Evolutionary conservation across 495 filamentous ascomycete species (phyloP).

Genomic region (Lasiosphaeria miniovina): DNA sequence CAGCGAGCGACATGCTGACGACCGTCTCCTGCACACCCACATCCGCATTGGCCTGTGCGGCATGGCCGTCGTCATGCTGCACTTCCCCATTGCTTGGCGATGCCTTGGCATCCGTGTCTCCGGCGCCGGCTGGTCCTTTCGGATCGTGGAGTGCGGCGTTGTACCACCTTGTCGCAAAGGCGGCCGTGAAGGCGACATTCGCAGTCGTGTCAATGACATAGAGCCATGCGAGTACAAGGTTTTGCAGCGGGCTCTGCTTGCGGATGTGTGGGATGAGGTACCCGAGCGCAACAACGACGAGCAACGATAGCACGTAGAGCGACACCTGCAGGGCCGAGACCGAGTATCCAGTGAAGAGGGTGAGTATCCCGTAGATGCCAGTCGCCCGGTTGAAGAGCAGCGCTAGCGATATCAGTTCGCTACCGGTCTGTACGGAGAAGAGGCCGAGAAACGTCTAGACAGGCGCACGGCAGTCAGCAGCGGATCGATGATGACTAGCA

Average conservation of each 20-base stretch:
- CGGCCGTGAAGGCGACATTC: constrained; percentile 72
- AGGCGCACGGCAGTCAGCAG: constrained; percentile 1
- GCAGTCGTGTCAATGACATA: constrained; percentile 77
- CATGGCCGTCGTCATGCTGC: constrained; percentile 5
- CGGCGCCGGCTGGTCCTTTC: constrained; percentile 14
- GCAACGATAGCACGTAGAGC: constrained; percentile 81
- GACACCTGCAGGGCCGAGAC: constrained; percentile 66
- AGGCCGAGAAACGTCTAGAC: constrained; percentile 72
- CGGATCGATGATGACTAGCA: neutral
- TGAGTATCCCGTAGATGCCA: constrained; percentile 83
- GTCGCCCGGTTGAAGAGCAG: constrained; percentile 85
- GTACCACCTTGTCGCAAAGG: constrained; percentile 83
- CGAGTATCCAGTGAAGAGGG: constrained; percentile 66
- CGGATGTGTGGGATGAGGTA: constrained; percentile 69
- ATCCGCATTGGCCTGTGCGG: constrained; percentile 30
- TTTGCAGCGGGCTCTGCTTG: constrained; percentile 63
- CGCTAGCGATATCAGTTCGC: constrained; percentile 73
- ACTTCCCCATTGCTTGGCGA: constrained; percentile 21
- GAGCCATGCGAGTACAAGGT: constrained; percentile 67
- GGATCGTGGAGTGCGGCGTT: constrained; percentile 53
- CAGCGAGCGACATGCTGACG: constrained; percentile 70
- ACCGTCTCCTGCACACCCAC: constrained; percentile 67
- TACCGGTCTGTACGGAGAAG: constrained; percentile 81
- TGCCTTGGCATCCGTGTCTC: constrained; percentile 13
- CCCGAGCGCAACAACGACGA: constrained; percentile 58